A percentile compares a stretch with the other conserved stretches of the same genome.
phyloP scores from a whole-genome alignment of 495 filamentous ascomycete species.

The Acidiella bohemica region DNA sequence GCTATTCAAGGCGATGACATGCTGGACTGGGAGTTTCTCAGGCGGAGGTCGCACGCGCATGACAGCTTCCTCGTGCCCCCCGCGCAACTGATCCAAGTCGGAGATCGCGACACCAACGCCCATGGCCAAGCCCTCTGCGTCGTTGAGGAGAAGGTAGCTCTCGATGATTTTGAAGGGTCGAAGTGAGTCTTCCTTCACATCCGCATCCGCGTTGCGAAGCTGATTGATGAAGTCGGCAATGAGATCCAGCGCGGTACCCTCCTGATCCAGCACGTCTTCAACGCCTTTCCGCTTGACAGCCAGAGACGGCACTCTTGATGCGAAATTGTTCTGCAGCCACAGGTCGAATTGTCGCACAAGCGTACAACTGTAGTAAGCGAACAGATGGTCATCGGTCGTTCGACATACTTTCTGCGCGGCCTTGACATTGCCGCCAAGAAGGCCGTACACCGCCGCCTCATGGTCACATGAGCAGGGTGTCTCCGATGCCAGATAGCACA shows the following conservation, averaged over 20 bases:
- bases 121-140: slow-evolving; percentile 14
- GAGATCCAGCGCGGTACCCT: slow-evolving; percentile 38
- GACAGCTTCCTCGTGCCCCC: slow-evolving; percentile 1
- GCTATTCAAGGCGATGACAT: too few species aligned
- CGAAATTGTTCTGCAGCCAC: slow-evolving; percentile 39
- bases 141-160: slow-evolving; percentile 47
- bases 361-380: slow-evolving; percentile 72
- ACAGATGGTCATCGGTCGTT: slow-evolving; percentile 84
- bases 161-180: slow-evolving; percentile 55
- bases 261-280: slow-evolving; percentile 41
- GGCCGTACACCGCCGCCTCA: slow-evolving; percentile 78
- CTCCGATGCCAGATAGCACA: slow-evolving; percentile 63
- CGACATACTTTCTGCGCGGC: slow-evolving; percentile 63
- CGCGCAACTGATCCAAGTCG: slow-evolving; percentile 2
- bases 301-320: slow-evolving; percentile 31
- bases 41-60: neutral
- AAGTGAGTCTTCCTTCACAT: too few species aligned
- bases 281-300: slow-evolving; percentile 32
- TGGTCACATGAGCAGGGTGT: slow-evolving; percentile 56
- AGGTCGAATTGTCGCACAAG: slow-evolving; percentile 55
- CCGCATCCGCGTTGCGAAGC: too few species aligned
- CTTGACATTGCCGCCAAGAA: slow-evolving; percentile 68
- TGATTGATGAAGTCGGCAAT: slow-evolving; percentile 26
- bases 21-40: slow-evolving; percentile 1
- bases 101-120: slow-evolving; percentile 12